Evolutionary conservation across 2,329 filamentous ascomycete genomes (phyloP), one percentile per base, ranked within the genome.

Genomic region (Meredithiella fracta): DNA sequence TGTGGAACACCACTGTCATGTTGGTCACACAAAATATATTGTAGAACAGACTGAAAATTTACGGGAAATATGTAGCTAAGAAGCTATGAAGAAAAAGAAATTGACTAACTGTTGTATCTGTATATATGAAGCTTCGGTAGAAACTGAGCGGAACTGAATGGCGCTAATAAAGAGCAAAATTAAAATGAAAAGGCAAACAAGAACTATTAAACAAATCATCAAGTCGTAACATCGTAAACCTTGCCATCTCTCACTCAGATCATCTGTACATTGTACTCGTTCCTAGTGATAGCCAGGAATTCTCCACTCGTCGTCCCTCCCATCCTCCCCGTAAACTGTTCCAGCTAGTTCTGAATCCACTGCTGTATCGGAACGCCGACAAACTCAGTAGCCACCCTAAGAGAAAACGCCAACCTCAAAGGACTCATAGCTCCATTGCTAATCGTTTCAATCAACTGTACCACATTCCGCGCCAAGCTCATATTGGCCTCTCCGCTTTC

Each of bases 331-430:
- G 63, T 62, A 38, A 67, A 67, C 25, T 60, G 61, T 37, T 64
- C 63, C 38, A 70, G 60, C 59, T 66, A 60, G 4, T 57, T 54
- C 6, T 62, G 55, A 23, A 69, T 65, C 68, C 69, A 71, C 22
- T 60, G 59, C 62, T 68, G 67, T 8, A 63, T 64, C 17, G 64
- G 60, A 7, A 62, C 58, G 37, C 65, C 65, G 26, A 65, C 67
- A 61, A 72, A 65, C 51, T 71, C 69, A 54, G 69, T 69, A 47
- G 64, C 67, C 22, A 72, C 68, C 22, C 68, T 63, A 44, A 71
- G 60, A 17, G 66, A 61, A 52, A 68, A 69, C 8, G 67, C 68
- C 31, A 70, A 60, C 25, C 69, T 63, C 54, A 68, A 68, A 37
- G 67, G 67, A 2, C 69, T 70, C 65, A 71, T 66, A 9, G 65